Percentiles rank a stretch among this genome's conserved stretches.
Conservation (phyloP, 257 asterid species). For the Primulina eburnea region DNA sequence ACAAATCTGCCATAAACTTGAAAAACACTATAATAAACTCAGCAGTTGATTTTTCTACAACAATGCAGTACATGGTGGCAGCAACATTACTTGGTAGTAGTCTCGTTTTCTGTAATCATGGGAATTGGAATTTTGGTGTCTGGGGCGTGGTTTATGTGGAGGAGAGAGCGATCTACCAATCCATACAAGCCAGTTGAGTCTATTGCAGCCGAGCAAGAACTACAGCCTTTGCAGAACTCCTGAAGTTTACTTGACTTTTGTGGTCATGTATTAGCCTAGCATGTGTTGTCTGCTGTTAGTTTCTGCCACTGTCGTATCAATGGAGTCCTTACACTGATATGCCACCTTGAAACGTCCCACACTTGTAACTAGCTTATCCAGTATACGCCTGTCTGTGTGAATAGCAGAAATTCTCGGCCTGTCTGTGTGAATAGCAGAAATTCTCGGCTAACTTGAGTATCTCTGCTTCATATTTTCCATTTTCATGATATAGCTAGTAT, state of each 20-base stretch:
- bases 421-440: constrained; percentile 29
- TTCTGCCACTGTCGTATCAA: constrained; percentile 26
- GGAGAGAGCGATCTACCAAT: constrained; percentile 36
- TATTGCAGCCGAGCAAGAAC: constrained; percentile 84
- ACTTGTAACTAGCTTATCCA: constrained; percentile 11
- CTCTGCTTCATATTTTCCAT: not conserved
- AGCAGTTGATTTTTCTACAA: constrained; percentile 2
- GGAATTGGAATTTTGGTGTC: constrained; percentile 51
- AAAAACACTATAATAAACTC: not conserved
- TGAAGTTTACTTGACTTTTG: constrained; percentile 21
- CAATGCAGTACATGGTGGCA: constrained; percentile 62
- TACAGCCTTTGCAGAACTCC: constrained; percentile 70
- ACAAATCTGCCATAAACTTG: not conserved
- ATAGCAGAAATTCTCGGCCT: constrained; percentile 24
- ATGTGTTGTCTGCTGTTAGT: constrained; percentile 19
- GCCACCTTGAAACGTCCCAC: constrained; percentile 21
- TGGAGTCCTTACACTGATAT: constrained; percentile 19
- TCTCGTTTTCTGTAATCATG: constrained; percentile 30
- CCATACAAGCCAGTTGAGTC: constrained; percentile 81
- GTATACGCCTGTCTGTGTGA: constrained; percentile 23
- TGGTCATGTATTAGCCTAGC: not conserved
- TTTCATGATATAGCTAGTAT: not conserved
- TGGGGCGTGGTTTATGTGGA: constrained; percentile 69
- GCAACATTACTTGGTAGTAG: constrained; percentile 39
- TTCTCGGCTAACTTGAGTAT: constrained; percentile 13